Conservation (phyloP, 805 yeast species). For the Spathaspora arborariae region DNA sequence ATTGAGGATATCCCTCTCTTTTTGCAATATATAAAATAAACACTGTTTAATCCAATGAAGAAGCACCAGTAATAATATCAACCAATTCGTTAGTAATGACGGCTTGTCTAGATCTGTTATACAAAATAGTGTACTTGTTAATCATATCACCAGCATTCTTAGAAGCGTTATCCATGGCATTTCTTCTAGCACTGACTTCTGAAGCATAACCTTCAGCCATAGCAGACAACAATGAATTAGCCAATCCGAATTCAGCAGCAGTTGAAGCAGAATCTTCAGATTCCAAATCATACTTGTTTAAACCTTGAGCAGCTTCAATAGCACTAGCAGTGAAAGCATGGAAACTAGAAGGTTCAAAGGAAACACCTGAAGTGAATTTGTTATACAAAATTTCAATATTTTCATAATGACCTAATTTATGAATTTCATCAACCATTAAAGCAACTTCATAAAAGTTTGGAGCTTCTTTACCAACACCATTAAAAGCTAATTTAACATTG, state of each 20-base stretch:
- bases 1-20: background rate
- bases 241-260: slow-evolving; percentile 80
- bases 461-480: slow-evolving; percentile 94
- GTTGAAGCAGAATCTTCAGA: slow-evolving; percentile 65
- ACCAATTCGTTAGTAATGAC: slow-evolving; percentile 99
- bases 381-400: slow-evolving; percentile 81
- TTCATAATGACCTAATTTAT: slow-evolving; percentile 65
- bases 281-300: slow-evolving; percentile 75
- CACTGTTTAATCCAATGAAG: slow-evolving; percentile 75
- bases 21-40: background rate
- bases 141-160: slow-evolving; percentile 99
- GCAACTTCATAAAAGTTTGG: slow-evolving; percentile 92
- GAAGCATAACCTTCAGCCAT: slow-evolving; percentile 98
- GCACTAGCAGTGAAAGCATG: slow-evolving; percentile 66
- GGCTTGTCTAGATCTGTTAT: slow-evolving; percentile 99
- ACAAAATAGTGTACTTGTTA: slow-evolving; percentile 89
- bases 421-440: slow-evolving; percentile 80
- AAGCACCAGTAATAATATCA: slow-evolving; percentile 99
- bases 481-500: slow-evolving; percentile 69
- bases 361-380: slow-evolving; percentile 80
- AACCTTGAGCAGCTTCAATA: slow-evolving; percentile 81
- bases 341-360: slow-evolving; percentile 79
- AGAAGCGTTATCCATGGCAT: slow-evolving; percentile 99
- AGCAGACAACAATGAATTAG: slow-evolving; percentile 86
- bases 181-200: slow-evolving; percentile 97